Evolutionary conservation across 2,329 filamentous ascomycete genomes (phyloP).

Genomic region (Paraphoma sp.): DNA sequence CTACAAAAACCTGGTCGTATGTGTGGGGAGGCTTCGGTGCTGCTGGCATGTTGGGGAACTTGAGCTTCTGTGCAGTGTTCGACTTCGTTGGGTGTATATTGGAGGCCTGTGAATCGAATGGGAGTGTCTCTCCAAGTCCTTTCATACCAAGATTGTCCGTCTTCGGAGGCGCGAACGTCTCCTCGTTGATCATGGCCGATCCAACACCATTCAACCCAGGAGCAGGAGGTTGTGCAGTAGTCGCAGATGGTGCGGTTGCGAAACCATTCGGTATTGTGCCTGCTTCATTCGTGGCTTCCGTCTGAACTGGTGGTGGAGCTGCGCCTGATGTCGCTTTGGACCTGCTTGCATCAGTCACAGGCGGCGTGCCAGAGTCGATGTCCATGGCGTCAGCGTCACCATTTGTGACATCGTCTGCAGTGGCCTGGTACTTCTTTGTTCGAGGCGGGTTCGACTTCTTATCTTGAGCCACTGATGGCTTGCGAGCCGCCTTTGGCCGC

Average conservation of each 20-base stretch:
- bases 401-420: constrained; percentile 33
- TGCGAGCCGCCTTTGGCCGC: constrained; percentile 37
- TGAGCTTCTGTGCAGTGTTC: constrained; percentile 49
- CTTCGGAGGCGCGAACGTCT: constrained; percentile 56
- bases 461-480: constrained; percentile 39
- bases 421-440: constrained; percentile 40
- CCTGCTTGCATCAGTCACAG: constrained; percentile 9
- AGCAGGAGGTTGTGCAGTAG: constrained; percentile 17
- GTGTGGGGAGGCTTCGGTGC: constrained; percentile 53
- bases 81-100: constrained; percentile 51
- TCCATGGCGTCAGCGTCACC: constrained; percentile 55
- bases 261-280: constrained; percentile 21
- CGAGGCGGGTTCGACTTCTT: constrained; percentile 29
- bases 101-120: constrained; percentile 64
- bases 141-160: constrained; percentile 60
- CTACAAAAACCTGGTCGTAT: constrained; percentile 57
- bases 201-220: constrained; percentile 52
- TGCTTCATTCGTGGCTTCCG: constrained; percentile 6
- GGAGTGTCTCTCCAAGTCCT: constrained; percentile 61
- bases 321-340: constrained; percentile 10
- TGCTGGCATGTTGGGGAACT: constrained; percentile 60
- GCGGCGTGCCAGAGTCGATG: constrained; percentile 50
- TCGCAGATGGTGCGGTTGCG: constrained; percentile 18
- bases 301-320: constrained; percentile 9
- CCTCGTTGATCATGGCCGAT: constrained; percentile 57